Evolutionary conservation across 225 moss, liverwort and hornwort genomes (phyloP).

Genomic region (Rhytidiadelphus loreus): DNA sequence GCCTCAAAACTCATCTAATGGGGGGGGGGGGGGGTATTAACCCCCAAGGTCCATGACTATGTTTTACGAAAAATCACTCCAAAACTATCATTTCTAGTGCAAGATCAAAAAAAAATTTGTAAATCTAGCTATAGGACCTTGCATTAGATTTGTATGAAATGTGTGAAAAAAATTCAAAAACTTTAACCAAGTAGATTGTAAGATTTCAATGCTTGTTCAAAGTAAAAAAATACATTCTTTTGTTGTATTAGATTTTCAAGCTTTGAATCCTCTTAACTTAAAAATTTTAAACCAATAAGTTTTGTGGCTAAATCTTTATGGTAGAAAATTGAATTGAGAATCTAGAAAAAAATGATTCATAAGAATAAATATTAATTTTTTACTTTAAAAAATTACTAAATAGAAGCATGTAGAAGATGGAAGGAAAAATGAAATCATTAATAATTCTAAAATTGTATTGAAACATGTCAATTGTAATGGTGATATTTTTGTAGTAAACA

Average conservation of each 20-base stretch:
- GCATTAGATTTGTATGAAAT: neutral
- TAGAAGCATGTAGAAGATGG: neutral
- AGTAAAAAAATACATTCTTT: neutral
- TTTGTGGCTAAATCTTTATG: neutral
- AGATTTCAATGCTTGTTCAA: neutral
- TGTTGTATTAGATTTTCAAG: neutral
- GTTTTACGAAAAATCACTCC: neutral
- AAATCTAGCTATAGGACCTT: neutral
- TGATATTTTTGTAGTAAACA: neutral
- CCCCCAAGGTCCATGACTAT: neutral
- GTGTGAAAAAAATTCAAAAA: accelerated
- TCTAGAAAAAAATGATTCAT: accelerated
- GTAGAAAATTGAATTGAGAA: neutral
- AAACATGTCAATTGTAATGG: neutral
- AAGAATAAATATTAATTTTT: neutral
- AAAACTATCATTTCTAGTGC: neutral
- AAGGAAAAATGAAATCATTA: neutral
- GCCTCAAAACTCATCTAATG: no score
- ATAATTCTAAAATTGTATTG: neutral
- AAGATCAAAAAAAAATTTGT: neutral
- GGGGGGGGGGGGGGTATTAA: neutral
- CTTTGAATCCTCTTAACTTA: no score
- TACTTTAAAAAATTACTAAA: no score
- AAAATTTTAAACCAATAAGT: no score
- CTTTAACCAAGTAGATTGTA: neutral